Base-by-base conservation (phyloP, 805 yeast genomes). In the Metschnikowia similis region DNA sequence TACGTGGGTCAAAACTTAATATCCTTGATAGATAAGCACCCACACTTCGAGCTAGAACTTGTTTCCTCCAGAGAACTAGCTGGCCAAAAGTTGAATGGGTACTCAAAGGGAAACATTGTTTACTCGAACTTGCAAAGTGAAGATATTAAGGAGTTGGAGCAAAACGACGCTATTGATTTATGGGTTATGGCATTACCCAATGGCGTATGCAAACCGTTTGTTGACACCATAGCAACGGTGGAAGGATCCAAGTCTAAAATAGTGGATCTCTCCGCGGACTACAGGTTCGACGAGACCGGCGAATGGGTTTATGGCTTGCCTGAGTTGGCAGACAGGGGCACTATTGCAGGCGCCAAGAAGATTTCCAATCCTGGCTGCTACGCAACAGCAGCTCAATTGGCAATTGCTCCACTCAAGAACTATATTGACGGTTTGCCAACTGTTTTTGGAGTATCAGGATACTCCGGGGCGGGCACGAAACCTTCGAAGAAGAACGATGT, bases 141-240 rank as follows among this genome's bases (percentile, higher is more conserved):
- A 62, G 98, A 94, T 60, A 85, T 94, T 56, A 82, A 82, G 63
- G 71, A 75, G 56, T 71, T 94, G 54, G 99, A 92, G 69, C 77
- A 83, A 56, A 74, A 82, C 43, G 81, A 83, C 45, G 87, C 81
- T 48, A 88, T 94, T 51, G 99, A 94, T 63, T 85, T 91, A 47
- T 94, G 99, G 99, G 96, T 95, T 28, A 94, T 95, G 99, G 99
- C 99, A 1, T 79, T 94, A 62, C 99, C 99, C 56, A 94, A 94
- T 66, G 97, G 97, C 44, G 97, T 94, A 35, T 94, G 98, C 65
- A 83, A 84, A 65, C 94, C 90, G 48, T 87, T 87, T 66, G 94
- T 87, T 36, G 84, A 84, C 16, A 89, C 92, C 27, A 87, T 87
- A 59, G 88, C 84, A 57, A 75, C 83, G 17, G 87, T 84, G 29